These are phyloP conservation scores for Zymoseptoria brevis DNA, from an alignment of 2,329 filamentous ascomycete genomes.

Conservation along the genomic window DNA sequence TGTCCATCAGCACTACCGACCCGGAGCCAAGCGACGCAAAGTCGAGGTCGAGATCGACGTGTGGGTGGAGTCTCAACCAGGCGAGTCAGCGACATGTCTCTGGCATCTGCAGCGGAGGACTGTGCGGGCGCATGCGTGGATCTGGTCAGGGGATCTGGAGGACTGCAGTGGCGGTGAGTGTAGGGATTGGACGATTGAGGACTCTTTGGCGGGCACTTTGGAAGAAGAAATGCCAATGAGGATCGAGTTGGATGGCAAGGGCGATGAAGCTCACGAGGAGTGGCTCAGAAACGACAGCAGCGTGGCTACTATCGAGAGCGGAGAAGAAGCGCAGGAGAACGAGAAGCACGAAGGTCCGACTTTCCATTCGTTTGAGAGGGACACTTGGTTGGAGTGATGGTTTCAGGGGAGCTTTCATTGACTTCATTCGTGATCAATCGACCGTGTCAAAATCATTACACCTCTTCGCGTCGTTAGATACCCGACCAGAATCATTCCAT, in stretches of 20 bases:
- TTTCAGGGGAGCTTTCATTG: not conserved
- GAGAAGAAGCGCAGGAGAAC: not conserved
- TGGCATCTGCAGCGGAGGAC: slow-evolving; percentile 14
- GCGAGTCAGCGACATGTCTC: not conserved
- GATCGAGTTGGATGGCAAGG: slow-evolving; percentile 8
- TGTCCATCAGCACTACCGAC: slow-evolving; percentile 22
- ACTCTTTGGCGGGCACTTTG: slow-evolving; percentile 16
- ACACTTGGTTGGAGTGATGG: not conserved
- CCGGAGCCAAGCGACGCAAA: slow-evolving; percentile 9
- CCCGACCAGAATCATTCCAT: not conserved
- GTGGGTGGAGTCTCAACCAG: not conserved
- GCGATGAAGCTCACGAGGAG: slow-evolving; percentile 13
- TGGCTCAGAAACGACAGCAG: not conserved
- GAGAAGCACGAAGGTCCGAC: not conserved
- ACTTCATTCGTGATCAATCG: not conserved
- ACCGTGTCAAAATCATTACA: not conserved
- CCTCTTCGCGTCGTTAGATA: not conserved
- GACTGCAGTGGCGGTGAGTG: not conserved
- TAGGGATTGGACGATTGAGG: slow-evolving; percentile 18
- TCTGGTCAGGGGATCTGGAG: slow-evolving; percentile 1
- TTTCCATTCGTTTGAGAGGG: not conserved
- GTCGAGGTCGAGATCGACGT: slow-evolving; percentile 21
- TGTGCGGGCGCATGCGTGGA: slow-evolving; percentile 11
- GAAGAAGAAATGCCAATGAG: slow-evolving; percentile 4
- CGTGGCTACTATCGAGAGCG: not conserved